These are phyloP conservation scores for Murraya koenigii DNA, from an alignment of 345 rosid species.

Conservation along the genomic window DNA sequence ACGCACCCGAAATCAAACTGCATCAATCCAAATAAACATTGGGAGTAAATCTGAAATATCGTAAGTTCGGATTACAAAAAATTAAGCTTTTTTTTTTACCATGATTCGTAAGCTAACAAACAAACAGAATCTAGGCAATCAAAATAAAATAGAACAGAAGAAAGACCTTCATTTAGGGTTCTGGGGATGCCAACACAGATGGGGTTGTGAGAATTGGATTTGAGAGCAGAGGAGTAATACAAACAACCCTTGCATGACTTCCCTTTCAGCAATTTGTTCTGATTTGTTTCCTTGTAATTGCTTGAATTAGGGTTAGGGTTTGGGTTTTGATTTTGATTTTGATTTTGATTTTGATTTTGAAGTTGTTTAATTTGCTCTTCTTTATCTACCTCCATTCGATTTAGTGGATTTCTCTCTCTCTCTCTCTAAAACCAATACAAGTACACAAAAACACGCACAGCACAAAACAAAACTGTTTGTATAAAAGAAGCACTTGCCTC, in stretches of 20 bases:
- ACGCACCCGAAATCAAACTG: neutral
- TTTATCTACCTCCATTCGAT: conserved; percentile 14
- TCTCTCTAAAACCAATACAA: neutral
- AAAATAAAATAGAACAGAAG: neutral
- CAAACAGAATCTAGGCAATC: neutral
- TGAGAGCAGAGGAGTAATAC: conserved; percentile 36
- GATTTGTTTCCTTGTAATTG: neutral
- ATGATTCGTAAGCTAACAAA: neutral
- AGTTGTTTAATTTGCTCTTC: neutral
- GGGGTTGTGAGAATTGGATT: conserved; percentile 36
- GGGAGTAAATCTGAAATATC: neutral
- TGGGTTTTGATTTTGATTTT: neutral
- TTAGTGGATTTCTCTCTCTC: neutral
- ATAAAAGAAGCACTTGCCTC: no score
- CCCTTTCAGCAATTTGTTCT: conserved; percentile 21
- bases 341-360: conserved; percentile 2
- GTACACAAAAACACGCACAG: neutral
- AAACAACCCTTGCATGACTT: conserved; percentile 52
- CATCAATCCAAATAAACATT: neutral
- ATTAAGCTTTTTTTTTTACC: neutral
- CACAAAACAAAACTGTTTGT: neutral
- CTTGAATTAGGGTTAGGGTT: conserved; percentile 13
- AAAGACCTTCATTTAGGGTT: conserved; percentile 36
- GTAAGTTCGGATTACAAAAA: neutral
- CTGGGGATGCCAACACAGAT: conserved; percentile 46